These are phyloP conservation scores for Pholiota conissans DNA, from an alignment of 768 basidiomycete species.

Conservation along the genomic window DNA sequence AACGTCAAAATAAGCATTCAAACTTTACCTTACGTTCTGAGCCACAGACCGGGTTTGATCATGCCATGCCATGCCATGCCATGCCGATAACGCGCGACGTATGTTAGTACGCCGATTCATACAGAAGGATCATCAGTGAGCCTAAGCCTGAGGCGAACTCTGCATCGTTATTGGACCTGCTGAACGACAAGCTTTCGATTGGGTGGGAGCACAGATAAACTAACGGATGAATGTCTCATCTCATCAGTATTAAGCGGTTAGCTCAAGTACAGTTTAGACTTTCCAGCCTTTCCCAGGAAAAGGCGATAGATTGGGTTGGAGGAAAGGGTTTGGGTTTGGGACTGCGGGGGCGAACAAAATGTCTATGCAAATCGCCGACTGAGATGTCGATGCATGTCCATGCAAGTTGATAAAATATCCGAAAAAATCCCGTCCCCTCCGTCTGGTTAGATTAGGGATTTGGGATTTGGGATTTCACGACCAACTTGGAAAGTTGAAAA, in stretches of 20 bases:
- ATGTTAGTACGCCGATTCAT: not conserved
- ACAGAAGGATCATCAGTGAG: too few relatives aligned
- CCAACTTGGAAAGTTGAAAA: not conserved
- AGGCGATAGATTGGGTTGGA: too few relatives aligned
- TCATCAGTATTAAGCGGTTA: too few relatives aligned
- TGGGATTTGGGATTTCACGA: not conserved
- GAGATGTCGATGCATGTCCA: too few relatives aligned
- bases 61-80: too few relatives aligned
- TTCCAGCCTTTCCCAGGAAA: not conserved
- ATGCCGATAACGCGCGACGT: not conserved
- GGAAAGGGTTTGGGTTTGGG: too few relatives aligned
- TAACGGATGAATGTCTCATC: too few relatives aligned
- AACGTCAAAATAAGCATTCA: not conserved
- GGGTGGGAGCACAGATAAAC: too few relatives aligned
- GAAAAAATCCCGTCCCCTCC: not conserved
- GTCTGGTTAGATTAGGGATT: not conserved
- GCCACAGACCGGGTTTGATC: not conserved
- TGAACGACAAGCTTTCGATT: too few relatives aligned
- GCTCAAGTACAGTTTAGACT: not conserved
- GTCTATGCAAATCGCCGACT: not conserved
- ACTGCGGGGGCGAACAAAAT: too few relatives aligned
- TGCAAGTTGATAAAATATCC: not conserved
- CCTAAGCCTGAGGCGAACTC: too few relatives aligned
- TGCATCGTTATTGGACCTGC: too few relatives aligned
- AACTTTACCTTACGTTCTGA: not conserved